Evolutionary conservation across 179 eudicot species (phyloP), one percentile per base, ranked within the genome.

Genomic region (Silene vulgaris): DNA sequence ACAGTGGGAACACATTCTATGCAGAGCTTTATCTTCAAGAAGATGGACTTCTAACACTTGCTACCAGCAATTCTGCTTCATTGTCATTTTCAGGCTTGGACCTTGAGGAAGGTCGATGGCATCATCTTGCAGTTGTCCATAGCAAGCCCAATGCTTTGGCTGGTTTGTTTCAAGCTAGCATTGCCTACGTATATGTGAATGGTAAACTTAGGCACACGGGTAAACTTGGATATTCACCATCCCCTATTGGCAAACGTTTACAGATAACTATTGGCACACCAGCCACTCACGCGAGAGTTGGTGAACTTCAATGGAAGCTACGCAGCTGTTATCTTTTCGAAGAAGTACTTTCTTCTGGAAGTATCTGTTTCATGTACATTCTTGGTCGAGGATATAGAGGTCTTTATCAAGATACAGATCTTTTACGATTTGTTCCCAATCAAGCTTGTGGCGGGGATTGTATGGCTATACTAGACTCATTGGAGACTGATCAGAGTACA

Each of bases 141-240:
- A 96, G 91, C 88, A 96, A 96, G 85, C 99, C 99, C 76, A 96
- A 93, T 93, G 99, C 99, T 77, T 87, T 96, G 91, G 97, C 99
- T 83, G 99, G 99, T 81, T 84, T 96, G 64, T 96, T 96, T 80
- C 99, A 96, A 85, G 92, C 99, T 80, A 96, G 99, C 87, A 85
- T 91, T 86, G 98, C 99, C 60, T 82, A 93, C 82, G 91, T 96
- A 29, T 96, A 96, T 81, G 74, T 96, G 61, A 90, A 96, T 88
- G 99, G 99, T 80, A 96, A 89, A 87, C 86, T 96, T 63, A 90
- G 89, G 78, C 92, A 90, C 84, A 93, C 99, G 0, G 99, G 99
- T 37, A 93, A 88, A 84, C 90, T 96, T 68, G 99, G 96, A 76
- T 96, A 96, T 85, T 93, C 99, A 70, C 98, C 98, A 23, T 96